These are phyloP conservation scores for Pisolithus marmoratus DNA, from an alignment of 768 basidiomycete species.

Conservation along the genomic window DNA sequence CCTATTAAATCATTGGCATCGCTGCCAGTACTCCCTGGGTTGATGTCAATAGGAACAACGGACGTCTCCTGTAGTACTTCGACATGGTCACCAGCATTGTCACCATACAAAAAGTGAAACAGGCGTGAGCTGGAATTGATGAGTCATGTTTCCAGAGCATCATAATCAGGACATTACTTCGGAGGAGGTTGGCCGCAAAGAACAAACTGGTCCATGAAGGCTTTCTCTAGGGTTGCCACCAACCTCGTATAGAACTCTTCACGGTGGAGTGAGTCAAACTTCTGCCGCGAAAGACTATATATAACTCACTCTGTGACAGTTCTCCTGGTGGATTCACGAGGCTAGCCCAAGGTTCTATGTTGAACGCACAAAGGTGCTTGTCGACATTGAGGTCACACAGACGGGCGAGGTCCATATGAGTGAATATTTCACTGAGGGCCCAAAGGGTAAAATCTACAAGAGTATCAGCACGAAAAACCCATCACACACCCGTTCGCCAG, in stretches of 20 bases:
- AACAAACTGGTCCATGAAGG: conserved; percentile 33
- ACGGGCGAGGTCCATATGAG: conserved; percentile 62
- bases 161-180: conserved; percentile 20
- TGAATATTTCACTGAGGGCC: conserved; percentile 60
- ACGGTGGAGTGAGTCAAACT: conserved; percentile 4
- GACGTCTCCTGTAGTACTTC: conserved; percentile 32
- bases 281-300: conserved; percentile 1
- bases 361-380: conserved; percentile 42
- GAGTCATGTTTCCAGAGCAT: not conserved
- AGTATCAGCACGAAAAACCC: not conserved
- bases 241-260: conserved; percentile 49
- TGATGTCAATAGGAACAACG: conserved; percentile 49
- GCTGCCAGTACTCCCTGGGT: conserved; percentile 24
- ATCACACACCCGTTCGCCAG: conserved; percentile 17
- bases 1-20: conserved; percentile 54
- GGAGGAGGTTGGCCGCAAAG: conserved; percentile 26
- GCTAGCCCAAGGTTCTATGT: conserved; percentile 35
- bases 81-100: conserved; percentile 31
- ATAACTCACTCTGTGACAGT: conserved; percentile 35
- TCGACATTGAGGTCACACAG: conserved; percentile 53
- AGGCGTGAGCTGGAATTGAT: conserved; percentile 29
- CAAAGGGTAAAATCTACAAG: conserved; percentile 44
- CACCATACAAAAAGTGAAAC: conserved; percentile 53
- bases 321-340: conserved; percentile 35
- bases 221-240: conserved; percentile 38